Percentiles rank a stretch among this genome's conserved stretches.
These are phyloP conservation scores for Kwoniella pini DNA, from an alignment of 768 basidiomycete genomes.

Conservation along the genomic window DNA sequence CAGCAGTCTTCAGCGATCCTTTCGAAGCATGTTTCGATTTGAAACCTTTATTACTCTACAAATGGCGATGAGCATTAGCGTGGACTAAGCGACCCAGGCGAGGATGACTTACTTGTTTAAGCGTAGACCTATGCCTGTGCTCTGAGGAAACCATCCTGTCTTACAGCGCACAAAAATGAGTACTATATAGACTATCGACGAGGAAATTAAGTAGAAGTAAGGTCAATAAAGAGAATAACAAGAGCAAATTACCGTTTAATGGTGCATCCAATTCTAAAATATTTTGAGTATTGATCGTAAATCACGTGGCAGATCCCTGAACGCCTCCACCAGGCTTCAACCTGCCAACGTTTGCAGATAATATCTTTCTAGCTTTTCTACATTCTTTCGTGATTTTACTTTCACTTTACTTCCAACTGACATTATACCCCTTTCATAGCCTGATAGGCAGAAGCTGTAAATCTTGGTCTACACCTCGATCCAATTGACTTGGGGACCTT, in stretches of 20 bases:
- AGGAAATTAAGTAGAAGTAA: no score
- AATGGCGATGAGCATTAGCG: neutral
- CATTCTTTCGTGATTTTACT: no score
- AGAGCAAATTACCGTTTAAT: no score
- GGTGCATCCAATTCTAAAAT: constrained; percentile 2
- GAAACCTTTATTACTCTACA: constrained; percentile 83
- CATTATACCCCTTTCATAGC: no score
- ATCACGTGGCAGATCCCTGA: constrained; percentile 18
- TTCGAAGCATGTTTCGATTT: constrained; percentile 91
- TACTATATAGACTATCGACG: no score
- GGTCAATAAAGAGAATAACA: no score
- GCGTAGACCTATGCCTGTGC: constrained; percentile 75
- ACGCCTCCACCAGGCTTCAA: constrained; percentile 6
- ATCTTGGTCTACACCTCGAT: no score
- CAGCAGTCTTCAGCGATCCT: constrained; percentile 74
- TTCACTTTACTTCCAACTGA: no score
- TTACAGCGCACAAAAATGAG: neutral
- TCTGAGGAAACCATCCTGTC: constrained; percentile 22
- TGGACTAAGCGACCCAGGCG: neutral
- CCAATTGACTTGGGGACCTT: no score
- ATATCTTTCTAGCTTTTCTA: no score
- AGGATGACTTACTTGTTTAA: constrained; percentile 67
- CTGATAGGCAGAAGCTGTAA: no score
- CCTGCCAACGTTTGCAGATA: no score
- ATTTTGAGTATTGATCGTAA: neutral